Conservation (phyloP, 2,329 filamentous ascomycete genomes). For the Amauroascus niger region DNA sequence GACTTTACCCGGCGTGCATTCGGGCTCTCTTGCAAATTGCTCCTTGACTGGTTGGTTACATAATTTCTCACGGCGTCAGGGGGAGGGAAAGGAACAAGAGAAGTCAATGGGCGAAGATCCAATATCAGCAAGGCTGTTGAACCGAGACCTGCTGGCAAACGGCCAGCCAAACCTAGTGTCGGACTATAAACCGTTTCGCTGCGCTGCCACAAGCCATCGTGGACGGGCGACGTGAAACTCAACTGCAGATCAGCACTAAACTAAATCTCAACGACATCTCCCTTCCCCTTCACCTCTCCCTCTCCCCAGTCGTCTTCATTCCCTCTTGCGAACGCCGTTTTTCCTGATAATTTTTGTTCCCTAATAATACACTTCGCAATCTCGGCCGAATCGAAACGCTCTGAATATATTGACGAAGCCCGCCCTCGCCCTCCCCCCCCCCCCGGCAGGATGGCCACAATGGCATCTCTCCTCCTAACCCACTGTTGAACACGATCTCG, state of each 20-base stretch:
- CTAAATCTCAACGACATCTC: conserved; percentile 3
- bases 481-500: conserved; percentile 3
- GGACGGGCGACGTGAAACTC: background rate
- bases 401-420: background rate
- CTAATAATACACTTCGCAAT: background rate
- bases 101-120: background rate
- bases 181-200: background rate
- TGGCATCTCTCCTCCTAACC: background rate
- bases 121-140: conserved; percentile 4
- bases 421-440: no score
- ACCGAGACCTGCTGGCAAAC: background rate
- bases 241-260: conserved; percentile 6
- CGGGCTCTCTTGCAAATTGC: background rate
- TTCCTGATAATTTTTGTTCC: background rate
- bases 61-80: background rate
- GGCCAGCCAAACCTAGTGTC: background rate
- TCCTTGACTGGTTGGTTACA: background rate
- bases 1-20: background rate
- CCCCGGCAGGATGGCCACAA: background rate
- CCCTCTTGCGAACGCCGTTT: background rate
- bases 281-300: background rate
- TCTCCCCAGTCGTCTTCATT: background rate
- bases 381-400: background rate
- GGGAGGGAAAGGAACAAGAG: no score
- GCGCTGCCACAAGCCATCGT: background rate